Evolutionary conservation across 139 green algal genomes (phyloP).

Genomic region (Eudorina sp.): DNA sequence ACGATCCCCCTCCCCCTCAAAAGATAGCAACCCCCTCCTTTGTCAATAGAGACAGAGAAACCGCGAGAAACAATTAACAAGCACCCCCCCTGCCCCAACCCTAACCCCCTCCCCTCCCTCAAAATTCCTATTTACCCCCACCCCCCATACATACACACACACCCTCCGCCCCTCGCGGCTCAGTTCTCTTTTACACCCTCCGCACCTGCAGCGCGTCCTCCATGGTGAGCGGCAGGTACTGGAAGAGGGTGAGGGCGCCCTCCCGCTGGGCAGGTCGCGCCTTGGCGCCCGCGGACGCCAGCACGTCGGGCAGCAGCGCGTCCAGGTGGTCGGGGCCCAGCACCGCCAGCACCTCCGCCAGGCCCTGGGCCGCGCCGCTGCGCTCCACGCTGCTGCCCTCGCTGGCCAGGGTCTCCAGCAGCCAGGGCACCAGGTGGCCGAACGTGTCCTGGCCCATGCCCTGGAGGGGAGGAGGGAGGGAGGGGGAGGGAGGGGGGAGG

Average conservation of each 20-base stretch:
- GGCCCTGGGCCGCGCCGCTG: slow-evolving; percentile 78
- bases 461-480: slow-evolving; percentile 49
- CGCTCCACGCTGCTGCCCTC: slow-evolving; percentile 82
- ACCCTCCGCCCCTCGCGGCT: neutral
- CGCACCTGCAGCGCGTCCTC: slow-evolving; percentile 44
- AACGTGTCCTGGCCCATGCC: slow-evolving; percentile 84
- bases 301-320: slow-evolving; percentile 89
- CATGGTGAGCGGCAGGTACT: slow-evolving; percentile 76
- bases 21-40: too few species aligned
- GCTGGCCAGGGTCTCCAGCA: slow-evolving; percentile 85
- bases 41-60: too few species aligned
- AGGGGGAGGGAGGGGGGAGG: too few species aligned
- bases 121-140: too few species aligned
- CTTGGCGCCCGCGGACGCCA: slow-evolving; percentile 53
- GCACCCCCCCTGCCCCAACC: neutral
- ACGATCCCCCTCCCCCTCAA: too few species aligned
- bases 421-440: slow-evolving; percentile 88
- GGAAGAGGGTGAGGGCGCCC: slow-evolving; percentile 93
- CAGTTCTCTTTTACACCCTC: neutral
- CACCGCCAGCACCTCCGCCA: slow-evolving; percentile 93
- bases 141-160: too few species aligned
- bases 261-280: slow-evolving; percentile 78
- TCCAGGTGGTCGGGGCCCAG: slow-evolving; percentile 82
- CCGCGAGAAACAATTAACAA: too few species aligned
- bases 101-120: neutral